Conservation (phyloP, 2,329 filamentous ascomycete species). For the Epichloe festucae region DNA sequence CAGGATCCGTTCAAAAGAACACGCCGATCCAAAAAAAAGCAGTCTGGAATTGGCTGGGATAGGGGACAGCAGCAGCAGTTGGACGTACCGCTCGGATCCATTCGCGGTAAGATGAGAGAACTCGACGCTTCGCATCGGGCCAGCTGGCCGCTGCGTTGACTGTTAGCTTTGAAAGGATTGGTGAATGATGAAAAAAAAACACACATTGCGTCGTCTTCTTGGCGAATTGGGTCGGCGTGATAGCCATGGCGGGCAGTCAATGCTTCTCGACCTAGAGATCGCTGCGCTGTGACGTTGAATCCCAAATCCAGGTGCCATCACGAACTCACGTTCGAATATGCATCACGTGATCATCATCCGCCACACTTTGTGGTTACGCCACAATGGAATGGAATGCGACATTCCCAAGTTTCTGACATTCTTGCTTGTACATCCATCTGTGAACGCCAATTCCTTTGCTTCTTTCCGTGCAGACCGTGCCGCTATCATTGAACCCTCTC, state of each 20-base stretch:
- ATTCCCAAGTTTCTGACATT: background rate
- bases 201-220: slow-evolving; percentile 66
- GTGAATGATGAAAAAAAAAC: slow-evolving; percentile 18
- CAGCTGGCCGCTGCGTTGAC: slow-evolving; percentile 62
- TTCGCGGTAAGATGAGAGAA: slow-evolving; percentile 80
- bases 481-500: background rate
- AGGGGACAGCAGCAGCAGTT: background rate
- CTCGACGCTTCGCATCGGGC: slow-evolving; percentile 76
- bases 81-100: slow-evolving; percentile 88
- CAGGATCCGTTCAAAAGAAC: background rate
- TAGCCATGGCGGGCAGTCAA: slow-evolving; percentile 54
- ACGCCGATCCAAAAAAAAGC: background rate
- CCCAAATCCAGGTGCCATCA: slow-evolving; percentile 2
- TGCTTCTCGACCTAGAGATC: slow-evolving; percentile 18
- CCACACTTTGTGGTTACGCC: slow-evolving; percentile 5
- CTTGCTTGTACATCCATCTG: background rate
- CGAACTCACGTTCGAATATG: slow-evolving; percentile 2
- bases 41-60: background rate
- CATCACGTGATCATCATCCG: slow-evolving; percentile 16
- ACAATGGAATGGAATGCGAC: slow-evolving; percentile 4
- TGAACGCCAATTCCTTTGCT: background rate
- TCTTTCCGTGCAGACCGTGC: background rate
- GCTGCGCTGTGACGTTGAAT: slow-evolving; percentile 17
- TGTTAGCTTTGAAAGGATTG: slow-evolving; percentile 20
- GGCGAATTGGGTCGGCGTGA: slow-evolving; percentile 87